Evolutionary conservation across 2,329 filamentous ascomycete genomes (phyloP).

Genomic region (Myriosclerotinia scirpicola): DNA sequence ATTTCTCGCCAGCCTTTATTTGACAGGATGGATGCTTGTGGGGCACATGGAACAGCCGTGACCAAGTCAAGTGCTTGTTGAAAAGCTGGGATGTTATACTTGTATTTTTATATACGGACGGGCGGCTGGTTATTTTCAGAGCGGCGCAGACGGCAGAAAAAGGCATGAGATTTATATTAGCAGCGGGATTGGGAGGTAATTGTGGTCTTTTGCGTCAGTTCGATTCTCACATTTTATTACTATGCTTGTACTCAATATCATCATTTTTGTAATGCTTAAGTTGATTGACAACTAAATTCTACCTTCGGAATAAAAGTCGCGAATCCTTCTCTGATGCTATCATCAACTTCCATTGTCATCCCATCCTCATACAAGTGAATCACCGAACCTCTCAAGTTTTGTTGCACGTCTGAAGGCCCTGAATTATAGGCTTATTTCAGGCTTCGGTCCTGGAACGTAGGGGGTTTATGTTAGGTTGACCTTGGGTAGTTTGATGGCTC

Average conservation of each 20-base stretch:
- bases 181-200: no score
- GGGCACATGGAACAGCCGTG: not conserved
- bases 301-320: not conserved
- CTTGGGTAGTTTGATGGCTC: no score
- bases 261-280: no score
- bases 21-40: not conserved
- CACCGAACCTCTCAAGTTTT: not conserved
- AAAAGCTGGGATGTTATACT: no score
- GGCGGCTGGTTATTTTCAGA: no score
- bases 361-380: not conserved
- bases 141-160: no score
- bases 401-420: not conserved
- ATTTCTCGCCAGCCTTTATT: conserved; percentile 8
- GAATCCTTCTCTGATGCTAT: not conserved
- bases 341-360: not conserved
- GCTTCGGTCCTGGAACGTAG: not conserved
- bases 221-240: no score
- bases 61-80: not conserved
- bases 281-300: not conserved
- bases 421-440: not conserved
- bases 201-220: no score
- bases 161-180: no score
- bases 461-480: no score
- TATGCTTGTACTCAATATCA: no score
- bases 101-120: no score